These are phyloP conservation scores for Arthroderma sp. DNA, from an alignment of 2,329 filamentous ascomycete genomes.

Conservation along the genomic window DNA sequence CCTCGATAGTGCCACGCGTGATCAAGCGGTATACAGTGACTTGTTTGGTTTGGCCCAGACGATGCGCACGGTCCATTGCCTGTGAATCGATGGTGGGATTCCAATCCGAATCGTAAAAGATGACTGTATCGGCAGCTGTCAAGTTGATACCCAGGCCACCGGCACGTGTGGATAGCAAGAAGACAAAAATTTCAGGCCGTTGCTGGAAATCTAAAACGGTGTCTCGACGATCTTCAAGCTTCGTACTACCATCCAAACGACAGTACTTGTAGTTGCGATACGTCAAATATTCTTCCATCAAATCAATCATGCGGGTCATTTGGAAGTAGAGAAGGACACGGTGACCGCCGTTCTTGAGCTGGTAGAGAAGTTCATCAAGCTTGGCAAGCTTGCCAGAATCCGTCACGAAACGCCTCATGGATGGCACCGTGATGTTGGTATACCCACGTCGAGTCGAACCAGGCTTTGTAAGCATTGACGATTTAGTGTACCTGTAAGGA, in stretches of 20 bases:
- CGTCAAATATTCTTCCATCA: slow-evolving; percentile 97
- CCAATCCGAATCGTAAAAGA: slow-evolving; percentile 99
- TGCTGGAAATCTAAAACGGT: slow-evolving; percentile 96
- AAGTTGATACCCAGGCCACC: slow-evolving; percentile 97
- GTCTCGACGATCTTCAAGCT: slow-evolving; percentile 89
- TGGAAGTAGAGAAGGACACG: slow-evolving; percentile 98
- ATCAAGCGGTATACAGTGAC: slow-evolving; percentile 97
- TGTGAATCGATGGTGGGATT: slow-evolving; percentile 98
- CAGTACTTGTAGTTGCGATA: slow-evolving; percentile 99
- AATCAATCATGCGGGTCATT: slow-evolving; percentile 99
- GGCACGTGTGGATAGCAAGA: slow-evolving; percentile 86
- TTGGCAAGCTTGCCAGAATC: slow-evolving; percentile 93
- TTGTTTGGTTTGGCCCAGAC: slow-evolving; percentile 87
- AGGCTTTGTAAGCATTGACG: slow-evolving; percentile 65
- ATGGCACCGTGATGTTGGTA: slow-evolving; percentile 83
- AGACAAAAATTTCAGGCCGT: slow-evolving; percentile 88
- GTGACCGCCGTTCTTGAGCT: slow-evolving; percentile 83
- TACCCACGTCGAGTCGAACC: slow-evolving; percentile 71
- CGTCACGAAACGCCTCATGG: slow-evolving; percentile 94
- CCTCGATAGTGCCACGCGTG: slow-evolving; percentile 91
- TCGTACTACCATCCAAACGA: slow-evolving; percentile 89
- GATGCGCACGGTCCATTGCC: slow-evolving; percentile 97
- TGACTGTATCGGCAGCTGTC: slow-evolving; percentile 91
- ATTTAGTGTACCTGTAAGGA: slow-evolving; percentile 37
- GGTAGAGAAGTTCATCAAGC: slow-evolving; percentile 71